A percentile compares a stretch with the other conserved stretches of the same genome.
Evolutionary conservation across 2,329 filamentous ascomycete genomes (phyloP).

Genomic region (Calonectria montana): DNA sequence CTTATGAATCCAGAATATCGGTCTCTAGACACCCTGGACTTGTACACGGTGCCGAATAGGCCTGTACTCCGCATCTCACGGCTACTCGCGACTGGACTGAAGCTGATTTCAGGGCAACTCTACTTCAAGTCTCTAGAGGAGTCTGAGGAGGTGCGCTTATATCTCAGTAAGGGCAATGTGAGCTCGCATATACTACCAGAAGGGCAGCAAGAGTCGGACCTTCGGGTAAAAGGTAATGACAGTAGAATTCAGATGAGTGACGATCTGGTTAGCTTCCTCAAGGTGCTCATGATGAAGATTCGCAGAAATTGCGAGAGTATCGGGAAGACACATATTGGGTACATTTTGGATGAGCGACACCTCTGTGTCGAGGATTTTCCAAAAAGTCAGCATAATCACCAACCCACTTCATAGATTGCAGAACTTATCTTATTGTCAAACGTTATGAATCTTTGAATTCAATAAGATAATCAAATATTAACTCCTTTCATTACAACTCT

Average conservation of each 20-base stretch:
- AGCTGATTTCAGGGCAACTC: constrained; percentile 75
- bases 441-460: too few relatives aligned
- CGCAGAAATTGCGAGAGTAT: constrained; percentile 52
- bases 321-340: constrained; percentile 55
- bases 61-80: constrained; percentile 21
- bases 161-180: constrained; percentile 61
- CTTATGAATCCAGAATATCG: constrained; percentile 49
- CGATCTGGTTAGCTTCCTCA: constrained; percentile 51
- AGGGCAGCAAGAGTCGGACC: constrained; percentile 48
- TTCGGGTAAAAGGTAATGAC: neutral
- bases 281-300: constrained; percentile 49
- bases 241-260: constrained; percentile 29
- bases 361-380: neutral
- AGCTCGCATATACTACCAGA: constrained; percentile 35
- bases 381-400: too few relatives aligned
- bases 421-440: too few relatives aligned
- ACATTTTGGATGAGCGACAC: constrained; percentile 46
- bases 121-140: constrained; percentile 67
- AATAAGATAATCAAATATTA: too few relatives aligned
- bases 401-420: too few relatives aligned
- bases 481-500: too few relatives aligned
- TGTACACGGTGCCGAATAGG: constrained; percentile 31
- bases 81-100: constrained; percentile 60
- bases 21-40: constrained; percentile 28
- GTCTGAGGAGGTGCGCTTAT: constrained; percentile 61